These are phyloP conservation scores for Vaccinium macrocarpon DNA, from an alignment of 148 eudicot species.

Conservation along the genomic window DNA sequence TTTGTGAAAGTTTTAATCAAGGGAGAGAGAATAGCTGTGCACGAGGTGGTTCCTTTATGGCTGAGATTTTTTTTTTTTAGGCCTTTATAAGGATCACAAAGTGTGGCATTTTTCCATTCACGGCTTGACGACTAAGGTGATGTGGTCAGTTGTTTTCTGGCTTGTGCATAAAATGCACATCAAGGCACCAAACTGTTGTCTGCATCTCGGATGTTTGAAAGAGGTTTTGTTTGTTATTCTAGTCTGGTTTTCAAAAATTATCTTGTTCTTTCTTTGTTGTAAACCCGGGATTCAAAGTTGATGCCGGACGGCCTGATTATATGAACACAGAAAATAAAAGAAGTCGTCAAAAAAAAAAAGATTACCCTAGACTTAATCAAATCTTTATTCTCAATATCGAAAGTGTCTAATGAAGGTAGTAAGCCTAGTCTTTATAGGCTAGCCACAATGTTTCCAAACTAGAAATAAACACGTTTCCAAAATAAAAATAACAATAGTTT, in stretches of 20 bases:
- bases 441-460: too few species aligned
- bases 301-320: slow-evolving; percentile 18
- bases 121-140: background rate
- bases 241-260: background rate
- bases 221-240: background rate
- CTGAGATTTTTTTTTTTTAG: background rate
- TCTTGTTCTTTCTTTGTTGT: background rate
- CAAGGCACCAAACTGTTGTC: background rate
- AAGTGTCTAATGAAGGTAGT: too few species aligned
- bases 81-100: background rate
- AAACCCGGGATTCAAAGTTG: background rate
- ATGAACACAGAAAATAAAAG: too few species aligned
- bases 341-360: too few species aligned
- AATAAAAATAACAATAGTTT: too few species aligned
- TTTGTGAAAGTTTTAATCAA: background rate
- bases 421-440: too few species aligned
- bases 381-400: too few species aligned
- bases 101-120: background rate
- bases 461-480: too few species aligned
- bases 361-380: too few species aligned
- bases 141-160: background rate
- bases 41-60: background rate
- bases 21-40: background rate
- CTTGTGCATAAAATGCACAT: slow-evolving; percentile 6
- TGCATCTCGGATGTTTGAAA: background rate